Evolutionary conservation across 352 stramenopile genomes (phyloP).

Genomic region (Saprolegnia parasitica): DNA sequence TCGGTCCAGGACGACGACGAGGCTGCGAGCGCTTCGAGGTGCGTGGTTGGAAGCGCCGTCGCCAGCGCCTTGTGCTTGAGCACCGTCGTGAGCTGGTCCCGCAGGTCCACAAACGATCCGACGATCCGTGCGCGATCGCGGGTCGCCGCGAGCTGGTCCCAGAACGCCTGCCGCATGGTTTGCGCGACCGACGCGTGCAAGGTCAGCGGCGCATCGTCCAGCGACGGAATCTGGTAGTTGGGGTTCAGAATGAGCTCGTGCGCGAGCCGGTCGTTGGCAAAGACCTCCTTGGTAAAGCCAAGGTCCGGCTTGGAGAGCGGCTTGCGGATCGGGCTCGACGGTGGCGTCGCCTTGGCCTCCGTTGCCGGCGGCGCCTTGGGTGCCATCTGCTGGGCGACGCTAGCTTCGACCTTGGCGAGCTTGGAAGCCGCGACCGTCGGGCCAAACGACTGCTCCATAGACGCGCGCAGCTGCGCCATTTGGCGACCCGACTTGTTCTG

Average conservation of each 20-base stretch:
- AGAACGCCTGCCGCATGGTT: constrained; percentile 63
- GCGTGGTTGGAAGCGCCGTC: background rate
- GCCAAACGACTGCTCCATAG: constrained; percentile 13
- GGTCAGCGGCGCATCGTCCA: constrained; percentile 7
- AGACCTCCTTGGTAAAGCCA: constrained; percentile 33
- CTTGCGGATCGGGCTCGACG: background rate
- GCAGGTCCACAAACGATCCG: constrained; percentile 48
- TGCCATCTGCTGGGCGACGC: background rate
- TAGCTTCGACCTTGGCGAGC: constrained; percentile 24
- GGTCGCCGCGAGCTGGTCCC: constrained; percentile 48
- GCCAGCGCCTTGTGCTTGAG: constrained; percentile 19
- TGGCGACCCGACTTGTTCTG: background rate
- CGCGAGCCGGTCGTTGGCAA: constrained; percentile 56
- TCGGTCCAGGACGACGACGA: constrained; percentile 1
- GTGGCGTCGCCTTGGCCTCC: background rate
- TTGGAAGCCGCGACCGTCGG: background rate
- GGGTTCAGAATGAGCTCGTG: constrained; percentile 76
- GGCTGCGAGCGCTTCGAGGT: background rate
- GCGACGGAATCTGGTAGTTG: constrained; percentile 39
- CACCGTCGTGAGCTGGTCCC: constrained; percentile 35
- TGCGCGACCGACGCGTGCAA: constrained; percentile 37
- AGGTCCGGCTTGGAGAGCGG: constrained; percentile 37
- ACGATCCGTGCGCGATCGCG: constrained; percentile 51
- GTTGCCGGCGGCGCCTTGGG: background rate
- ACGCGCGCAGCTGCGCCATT: constrained; percentile 9